Evolutionary conservation across 768 basidiomycete species (phyloP).

Genomic region (Saitozyma sp.): DNA sequence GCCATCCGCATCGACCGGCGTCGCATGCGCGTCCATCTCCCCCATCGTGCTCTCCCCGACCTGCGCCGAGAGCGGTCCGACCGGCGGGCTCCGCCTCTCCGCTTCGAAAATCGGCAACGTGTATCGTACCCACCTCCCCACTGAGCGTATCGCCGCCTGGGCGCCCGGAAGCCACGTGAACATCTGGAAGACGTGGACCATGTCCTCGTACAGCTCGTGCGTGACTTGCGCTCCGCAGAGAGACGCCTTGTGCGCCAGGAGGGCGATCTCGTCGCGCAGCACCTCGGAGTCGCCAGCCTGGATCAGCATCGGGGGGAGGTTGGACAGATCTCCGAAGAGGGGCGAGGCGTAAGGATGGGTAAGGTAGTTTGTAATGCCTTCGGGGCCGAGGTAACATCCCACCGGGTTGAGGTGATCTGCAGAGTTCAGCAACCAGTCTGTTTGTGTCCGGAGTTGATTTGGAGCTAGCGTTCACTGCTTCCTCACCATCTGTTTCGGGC

Average conservation of each 20-base stretch:
- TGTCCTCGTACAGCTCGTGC: conserved; percentile 88
- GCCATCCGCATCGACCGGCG: conserved; percentile 7
- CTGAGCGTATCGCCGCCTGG: conserved; percentile 38
- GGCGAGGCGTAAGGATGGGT: conserved; percentile 95
- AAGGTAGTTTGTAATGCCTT: conserved; percentile 69
- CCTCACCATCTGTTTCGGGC: conserved; percentile 49
- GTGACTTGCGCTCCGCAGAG: conserved; percentile 79
- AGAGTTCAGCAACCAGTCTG: conserved; percentile 50
- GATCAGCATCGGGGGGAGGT: conserved; percentile 84
- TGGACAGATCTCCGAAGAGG: conserved; percentile 82
- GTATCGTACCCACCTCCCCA: conserved; percentile 38
- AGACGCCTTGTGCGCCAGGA: conserved; percentile 90
- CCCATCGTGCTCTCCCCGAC: conserved; percentile 13
- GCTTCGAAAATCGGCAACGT: conserved; percentile 41
- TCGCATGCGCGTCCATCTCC: conserved; percentile 13
- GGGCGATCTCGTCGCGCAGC: conserved; percentile 85
- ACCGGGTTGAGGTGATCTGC: conserved; percentile 90
- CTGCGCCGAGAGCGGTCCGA: conserved; percentile 1
- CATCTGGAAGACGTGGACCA: conserved; percentile 88
- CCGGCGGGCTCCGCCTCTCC: background rate
- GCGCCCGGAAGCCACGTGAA: conserved; percentile 62
- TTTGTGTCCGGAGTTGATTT: background rate
- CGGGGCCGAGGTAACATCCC: conserved; percentile 78
- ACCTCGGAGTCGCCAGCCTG: conserved; percentile 94
- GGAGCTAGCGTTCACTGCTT: background rate